These are phyloP conservation scores for Lachnellula cervina DNA, from an alignment of 2,329 filamentous ascomycete species.

Conservation along the genomic window DNA sequence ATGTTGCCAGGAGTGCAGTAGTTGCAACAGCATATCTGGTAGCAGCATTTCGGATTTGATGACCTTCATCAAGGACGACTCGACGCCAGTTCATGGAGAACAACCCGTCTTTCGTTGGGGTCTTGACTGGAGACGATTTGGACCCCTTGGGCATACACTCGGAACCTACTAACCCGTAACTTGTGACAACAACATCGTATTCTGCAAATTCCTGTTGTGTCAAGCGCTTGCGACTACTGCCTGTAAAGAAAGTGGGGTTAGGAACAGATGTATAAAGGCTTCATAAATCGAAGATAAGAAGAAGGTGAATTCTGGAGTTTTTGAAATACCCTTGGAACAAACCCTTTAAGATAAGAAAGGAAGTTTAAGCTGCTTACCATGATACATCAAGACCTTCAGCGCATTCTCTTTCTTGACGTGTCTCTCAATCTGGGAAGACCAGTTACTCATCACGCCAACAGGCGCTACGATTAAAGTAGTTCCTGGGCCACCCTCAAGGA, in stretches of 20 bases:
- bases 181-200: conserved; percentile 77
- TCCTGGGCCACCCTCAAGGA: conserved; percentile 52
- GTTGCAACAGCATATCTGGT: conserved; percentile 69
- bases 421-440: conserved; percentile 71
- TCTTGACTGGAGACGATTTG: conserved; percentile 36
- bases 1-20: conserved; percentile 60
- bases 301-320: background rate
- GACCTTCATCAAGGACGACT: conserved; percentile 78
- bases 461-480: conserved; percentile 77
- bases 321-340: background rate
- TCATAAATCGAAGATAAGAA: background rate
- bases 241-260: background rate
- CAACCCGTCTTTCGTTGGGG: conserved; percentile 43
- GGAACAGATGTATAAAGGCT: background rate
- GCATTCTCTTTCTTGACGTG: conserved; percentile 62
- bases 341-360: too few relatives aligned
- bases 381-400: conserved; percentile 68
- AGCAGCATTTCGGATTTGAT: conserved; percentile 72
- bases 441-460: conserved; percentile 85
- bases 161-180: conserved; percentile 69
- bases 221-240: conserved; percentile 51
- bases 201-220: conserved; percentile 51
- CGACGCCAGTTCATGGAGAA: conserved; percentile 70
- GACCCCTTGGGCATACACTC: conserved; percentile 53
- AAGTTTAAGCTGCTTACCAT: conserved; percentile 38